Conservation (phyloP, 768 basidiomycete species). For the Trametes meyenii region DNA sequence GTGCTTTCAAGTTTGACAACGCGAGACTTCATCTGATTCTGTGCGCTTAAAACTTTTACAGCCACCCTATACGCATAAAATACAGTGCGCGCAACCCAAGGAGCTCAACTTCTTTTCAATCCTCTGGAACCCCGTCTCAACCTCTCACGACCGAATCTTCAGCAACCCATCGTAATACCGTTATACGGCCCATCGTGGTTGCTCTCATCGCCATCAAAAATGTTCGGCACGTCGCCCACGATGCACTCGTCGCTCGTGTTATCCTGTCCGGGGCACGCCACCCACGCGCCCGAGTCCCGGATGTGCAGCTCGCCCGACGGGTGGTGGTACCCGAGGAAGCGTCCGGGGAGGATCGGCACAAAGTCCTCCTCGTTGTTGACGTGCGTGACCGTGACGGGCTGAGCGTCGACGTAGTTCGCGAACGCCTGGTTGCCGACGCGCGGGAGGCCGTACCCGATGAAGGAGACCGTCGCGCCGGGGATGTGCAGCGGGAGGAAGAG, state of each 20-base stretch:
- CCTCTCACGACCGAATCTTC: too few relatives aligned
- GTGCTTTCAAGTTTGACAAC: too few relatives aligned
- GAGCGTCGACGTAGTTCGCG: constrained; percentile 55
- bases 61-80: background rate
- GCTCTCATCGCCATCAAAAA: constrained; percentile 44
- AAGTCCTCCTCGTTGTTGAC: constrained; percentile 55
- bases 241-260: constrained; percentile 55
- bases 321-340: constrained; percentile 49
- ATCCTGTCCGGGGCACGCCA: constrained; percentile 60
- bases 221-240: constrained; percentile 53
- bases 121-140: too few relatives aligned
- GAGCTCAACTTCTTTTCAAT: background rate
- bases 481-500: constrained; percentile 58
- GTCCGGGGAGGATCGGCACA: constrained; percentile 39
- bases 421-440: constrained; percentile 61
- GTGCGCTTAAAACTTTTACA: background rate
- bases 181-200: constrained; percentile 56
- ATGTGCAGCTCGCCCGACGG: constrained; percentile 44
- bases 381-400: constrained; percentile 47
- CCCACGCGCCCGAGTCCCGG: constrained; percentile 50
- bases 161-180: constrained; percentile 36
- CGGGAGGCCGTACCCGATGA: constrained; percentile 37
- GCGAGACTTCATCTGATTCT: too few relatives aligned
- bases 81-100: background rate
- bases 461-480: constrained; percentile 33